These are phyloP conservation scores for Hypoxylon rubiginosum DNA, from an alignment of 2,329 filamentous ascomycete species.

Conservation along the genomic window DNA sequence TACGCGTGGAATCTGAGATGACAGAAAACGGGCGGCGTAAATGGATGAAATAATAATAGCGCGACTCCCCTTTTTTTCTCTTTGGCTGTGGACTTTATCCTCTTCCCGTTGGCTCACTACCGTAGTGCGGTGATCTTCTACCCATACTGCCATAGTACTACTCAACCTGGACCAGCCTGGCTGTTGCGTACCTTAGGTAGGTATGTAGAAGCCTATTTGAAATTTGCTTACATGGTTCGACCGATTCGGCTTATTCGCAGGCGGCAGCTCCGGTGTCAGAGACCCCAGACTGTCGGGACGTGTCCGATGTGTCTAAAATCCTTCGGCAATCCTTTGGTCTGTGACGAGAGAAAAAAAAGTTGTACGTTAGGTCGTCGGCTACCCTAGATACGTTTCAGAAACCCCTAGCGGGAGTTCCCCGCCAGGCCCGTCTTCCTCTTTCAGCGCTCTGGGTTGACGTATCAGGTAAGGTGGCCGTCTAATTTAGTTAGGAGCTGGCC, in stretches of 20 bases:
- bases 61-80: conserved; percentile 7
- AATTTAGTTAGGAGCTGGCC: conserved; percentile 16
- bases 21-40: conserved; percentile 20
- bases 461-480: conserved; percentile 28
- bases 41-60: conserved; percentile 21
- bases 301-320: conserved; percentile 24
- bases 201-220: conserved; percentile 10
- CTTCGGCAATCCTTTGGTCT: conserved; percentile 20
- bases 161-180: not conserved
- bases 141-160: conserved; percentile 3
- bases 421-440: conserved; percentile 29
- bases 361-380: conserved; percentile 16
- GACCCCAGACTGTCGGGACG: conserved; percentile 33
- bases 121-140: conserved; percentile 15
- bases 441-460: conserved; percentile 16
- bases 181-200: too few species aligned
- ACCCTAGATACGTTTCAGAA: conserved; percentile 34
- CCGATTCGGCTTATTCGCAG: conserved; percentile 28
- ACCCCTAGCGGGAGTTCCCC: conserved; percentile 33
- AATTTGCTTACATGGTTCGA: conserved; percentile 22
- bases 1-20: conserved; percentile 31
- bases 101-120: conserved; percentile 10
- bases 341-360: conserved; percentile 16
- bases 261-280: conserved; percentile 28
- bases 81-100: not conserved